These are phyloP conservation scores for Rubroboletus satanas DNA, from an alignment of 768 basidiomycete species.

Conservation along the genomic window DNA sequence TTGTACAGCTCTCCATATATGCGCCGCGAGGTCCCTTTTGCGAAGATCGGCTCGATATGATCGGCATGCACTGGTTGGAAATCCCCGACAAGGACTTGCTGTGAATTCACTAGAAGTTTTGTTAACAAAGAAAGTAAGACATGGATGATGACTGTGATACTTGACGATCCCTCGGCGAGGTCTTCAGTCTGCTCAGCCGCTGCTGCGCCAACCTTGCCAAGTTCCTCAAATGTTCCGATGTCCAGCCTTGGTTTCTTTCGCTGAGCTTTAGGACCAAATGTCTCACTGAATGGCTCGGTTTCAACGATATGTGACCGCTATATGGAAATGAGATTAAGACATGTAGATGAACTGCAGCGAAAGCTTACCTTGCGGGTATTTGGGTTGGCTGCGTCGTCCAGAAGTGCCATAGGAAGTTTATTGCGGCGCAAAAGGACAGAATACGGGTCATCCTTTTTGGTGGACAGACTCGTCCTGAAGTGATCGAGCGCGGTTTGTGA, in stretches of 20 bases:
- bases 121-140: neutral
- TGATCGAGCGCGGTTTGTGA: conserved; percentile 95
- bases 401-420: conserved; percentile 94
- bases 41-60: conserved; percentile 85
- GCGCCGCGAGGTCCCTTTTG: conserved; percentile 90
- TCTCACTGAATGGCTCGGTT: conserved; percentile 91
- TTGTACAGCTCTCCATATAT: conserved; percentile 99
- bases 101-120: conserved; percentile 6
- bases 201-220: conserved; percentile 60
- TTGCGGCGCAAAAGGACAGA: conserved; percentile 91
- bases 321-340: conserved; percentile 3
- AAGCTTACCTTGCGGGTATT: conserved; percentile 64
- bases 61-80: conserved; percentile 65
- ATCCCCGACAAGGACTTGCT: conserved; percentile 30
- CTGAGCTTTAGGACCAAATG: conserved; percentile 94
- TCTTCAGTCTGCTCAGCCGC: conserved; percentile 46
- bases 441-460: conserved; percentile 91
- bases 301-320: conserved; percentile 92
- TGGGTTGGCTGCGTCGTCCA: conserved; percentile 86
- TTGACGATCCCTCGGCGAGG: conserved; percentile 42
- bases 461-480: conserved; percentile 83
- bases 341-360: neutral
- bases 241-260: conserved; percentile 86
- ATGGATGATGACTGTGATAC: conserved; percentile 26
- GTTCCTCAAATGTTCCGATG: conserved; percentile 89